Evolutionary conservation across 257 asterid genomes (phyloP).

Genomic region (Petunia axillaris): DNA sequence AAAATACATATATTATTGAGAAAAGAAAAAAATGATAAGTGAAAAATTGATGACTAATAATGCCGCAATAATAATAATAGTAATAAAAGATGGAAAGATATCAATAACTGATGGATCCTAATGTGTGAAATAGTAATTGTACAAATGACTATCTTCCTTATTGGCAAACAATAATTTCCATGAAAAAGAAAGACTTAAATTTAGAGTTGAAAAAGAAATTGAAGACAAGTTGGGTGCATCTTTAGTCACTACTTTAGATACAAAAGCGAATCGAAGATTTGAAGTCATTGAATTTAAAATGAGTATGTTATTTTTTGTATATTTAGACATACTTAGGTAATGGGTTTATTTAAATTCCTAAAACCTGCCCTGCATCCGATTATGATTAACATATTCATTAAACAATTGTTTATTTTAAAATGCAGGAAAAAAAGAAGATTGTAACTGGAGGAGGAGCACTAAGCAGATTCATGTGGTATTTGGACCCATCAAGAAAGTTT

Average conservation of each 20-base stretch:
- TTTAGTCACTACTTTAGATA: too few species aligned
- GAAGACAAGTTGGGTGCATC: background rate
- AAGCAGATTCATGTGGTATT: constrained; percentile 26
- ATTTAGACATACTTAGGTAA: too few species aligned
- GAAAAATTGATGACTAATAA: background rate
- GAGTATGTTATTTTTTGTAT: too few species aligned
- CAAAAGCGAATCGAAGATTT: too few species aligned
- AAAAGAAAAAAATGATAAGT: background rate
- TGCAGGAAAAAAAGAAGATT: constrained; percentile 14
- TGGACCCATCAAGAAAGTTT: constrained; percentile 31
- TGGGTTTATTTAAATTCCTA: too few species aligned
- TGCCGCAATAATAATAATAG: background rate
- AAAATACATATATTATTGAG: background rate
- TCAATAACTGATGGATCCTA: background rate
- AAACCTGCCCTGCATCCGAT: too few species aligned
- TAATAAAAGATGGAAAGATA: background rate
- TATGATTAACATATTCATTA: too few species aligned
- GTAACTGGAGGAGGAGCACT: constrained; percentile 2
- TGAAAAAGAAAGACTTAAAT: background rate
- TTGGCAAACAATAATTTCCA: background rate
- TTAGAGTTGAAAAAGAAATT: background rate
- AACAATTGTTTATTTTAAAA: background rate
- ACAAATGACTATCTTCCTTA: background rate
- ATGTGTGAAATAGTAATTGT: background rate
- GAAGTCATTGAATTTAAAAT: too few species aligned